These are phyloP conservation scores for Zygoascus biomembranicola DNA, from an alignment of 805 yeast genomes.

Conservation along the genomic window DNA sequence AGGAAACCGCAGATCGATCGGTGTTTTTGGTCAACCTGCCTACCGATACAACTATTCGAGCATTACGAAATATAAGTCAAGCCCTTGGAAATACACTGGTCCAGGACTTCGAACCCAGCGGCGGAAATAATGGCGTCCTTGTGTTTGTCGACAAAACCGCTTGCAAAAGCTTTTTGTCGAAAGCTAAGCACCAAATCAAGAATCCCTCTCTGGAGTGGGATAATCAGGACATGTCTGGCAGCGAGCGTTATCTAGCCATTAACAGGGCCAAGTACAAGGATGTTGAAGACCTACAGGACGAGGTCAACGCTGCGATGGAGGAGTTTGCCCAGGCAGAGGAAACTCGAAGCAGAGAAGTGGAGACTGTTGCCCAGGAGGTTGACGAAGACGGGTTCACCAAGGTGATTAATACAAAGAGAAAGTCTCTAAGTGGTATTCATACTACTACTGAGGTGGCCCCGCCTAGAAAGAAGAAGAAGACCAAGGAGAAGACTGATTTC, in stretches of 20 bases:
- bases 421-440: conserved; percentile 60
- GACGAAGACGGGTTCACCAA: conserved; percentile 93
- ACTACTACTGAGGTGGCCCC: conserved; percentile 1
- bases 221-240: conserved; percentile 35
- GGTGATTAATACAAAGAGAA: conserved; percentile 81
- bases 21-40: conserved; percentile 78
- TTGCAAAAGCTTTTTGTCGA: conserved; percentile 52
- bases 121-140: conserved; percentile 48
- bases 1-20: conserved; percentile 34
- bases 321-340: conserved; percentile 67
- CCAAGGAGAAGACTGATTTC: conserved; percentile 80
- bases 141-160: conserved; percentile 68
- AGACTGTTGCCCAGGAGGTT: conserved; percentile 40
- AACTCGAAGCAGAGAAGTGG: conserved; percentile 27
- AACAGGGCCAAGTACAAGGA: conserved; percentile 31
- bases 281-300: conserved; percentile 42
- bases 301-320: conserved; percentile 53
- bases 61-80: conserved; percentile 48
- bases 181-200: conserved; percentile 45
- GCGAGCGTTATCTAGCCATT: conserved; percentile 32
- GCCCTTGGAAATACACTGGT: conserved; percentile 38
- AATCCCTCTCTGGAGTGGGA: conserved; percentile 22
- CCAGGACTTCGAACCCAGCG: conserved; percentile 25
- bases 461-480: conserved; percentile 37
- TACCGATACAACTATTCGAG: conserved; percentile 43